Evolutionary conservation across 495 filamentous ascomycete species (phyloP), one percentile per base, ranked within the genome.

Genomic region (Penicillium cinerascens): DNA sequence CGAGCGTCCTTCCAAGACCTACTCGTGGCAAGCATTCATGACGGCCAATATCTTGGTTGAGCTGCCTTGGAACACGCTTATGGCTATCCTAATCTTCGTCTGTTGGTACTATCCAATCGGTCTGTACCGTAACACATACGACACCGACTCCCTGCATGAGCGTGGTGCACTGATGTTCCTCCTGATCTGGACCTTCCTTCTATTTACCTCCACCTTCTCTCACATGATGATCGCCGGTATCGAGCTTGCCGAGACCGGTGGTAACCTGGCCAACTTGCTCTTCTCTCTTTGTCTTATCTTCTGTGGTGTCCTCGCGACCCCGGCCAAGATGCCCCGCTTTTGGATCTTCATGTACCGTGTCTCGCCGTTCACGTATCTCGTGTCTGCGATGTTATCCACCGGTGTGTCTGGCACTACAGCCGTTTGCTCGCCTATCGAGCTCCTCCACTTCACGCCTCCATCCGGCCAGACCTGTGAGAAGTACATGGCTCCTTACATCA

Each of bases 341-440:
- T 91, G 87, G 87, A 87, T 88, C 61, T 91, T 90, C 74, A 87
- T 90, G 83, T 89, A 90, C 67, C 83, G 84, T 36, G 74, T 88
- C 55, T 87, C 83, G 3, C 87, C 88, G 13, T 83, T 90, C 56
- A 87, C 83, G 0, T 90, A 91, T 49, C 71, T 88, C 1, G 80
- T 90, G 11, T 78, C 73, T 17, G 81, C 77, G 25, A 82, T 89
- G 74, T 52, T 89, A 22, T 80, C 85, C 0, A 77, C 76, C 0
- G 81, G 74, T 27, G 74, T 89, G 6, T 81, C 82, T 26, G 83
- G 85, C 49, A 78, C 80, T 0, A 16, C 62, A 0, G 80, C 85
- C 3, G n/a, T 58, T 13, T 91, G 87, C 65, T 71, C 81, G 29
- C 25, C 47, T 0, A 75, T 81, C 54, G 87, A 91, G 64, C 75